A percentile compares a stretch with the other conserved stretches of the same genome.
Conservation (phyloP, 805 yeast genomes). For the Phaffomyces thermotolerans region DNA sequence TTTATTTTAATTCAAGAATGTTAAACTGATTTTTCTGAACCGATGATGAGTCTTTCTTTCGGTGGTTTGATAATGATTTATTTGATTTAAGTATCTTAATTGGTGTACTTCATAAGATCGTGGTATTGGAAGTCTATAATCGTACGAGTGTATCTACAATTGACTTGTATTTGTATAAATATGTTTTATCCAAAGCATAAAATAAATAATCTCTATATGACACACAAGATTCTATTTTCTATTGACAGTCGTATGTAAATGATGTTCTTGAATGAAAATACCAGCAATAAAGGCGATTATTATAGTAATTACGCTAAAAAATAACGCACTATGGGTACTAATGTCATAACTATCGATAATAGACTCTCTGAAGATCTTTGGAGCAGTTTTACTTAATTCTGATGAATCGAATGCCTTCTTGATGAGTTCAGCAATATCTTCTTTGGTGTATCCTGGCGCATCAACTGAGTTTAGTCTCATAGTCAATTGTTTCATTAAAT, state of each 20-base stretch:
- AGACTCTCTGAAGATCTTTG: slow-evolving; percentile 33
- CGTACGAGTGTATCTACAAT: too few relatives aligned
- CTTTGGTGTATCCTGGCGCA: slow-evolving; percentile 12
- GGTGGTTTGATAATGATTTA: not conserved
- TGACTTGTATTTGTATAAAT: too few relatives aligned
- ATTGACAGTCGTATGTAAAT: slow-evolving; percentile 39
- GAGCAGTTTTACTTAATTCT: slow-evolving; percentile 41
- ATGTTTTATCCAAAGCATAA: not conserved
- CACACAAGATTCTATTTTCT: slow-evolving; percentile 21
- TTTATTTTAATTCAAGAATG: not conserved
- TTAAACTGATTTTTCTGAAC: not conserved
- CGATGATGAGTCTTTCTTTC: slow-evolving; percentile 1
- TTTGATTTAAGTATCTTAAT: too few relatives aligned
- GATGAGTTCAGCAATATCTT: slow-evolving; percentile 25
- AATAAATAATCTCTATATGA: not conserved
- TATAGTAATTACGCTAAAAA: slow-evolving; percentile 35
- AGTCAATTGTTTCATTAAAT: slow-evolving; percentile 28
- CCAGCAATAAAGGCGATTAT: slow-evolving; percentile 35
- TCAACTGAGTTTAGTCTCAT: slow-evolving; percentile 15
- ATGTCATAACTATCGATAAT: slow-evolving; percentile 38
- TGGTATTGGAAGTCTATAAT: too few relatives aligned
- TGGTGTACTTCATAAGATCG: too few relatives aligned
- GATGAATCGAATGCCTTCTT: slow-evolving; percentile 42
- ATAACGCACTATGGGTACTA: slow-evolving; percentile 45
- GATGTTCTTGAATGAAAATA: slow-evolving; percentile 48